phyloP scores from a whole-genome alignment of 495 filamentous ascomycete species.

The Diplogelasinospora grovesii region DNA sequence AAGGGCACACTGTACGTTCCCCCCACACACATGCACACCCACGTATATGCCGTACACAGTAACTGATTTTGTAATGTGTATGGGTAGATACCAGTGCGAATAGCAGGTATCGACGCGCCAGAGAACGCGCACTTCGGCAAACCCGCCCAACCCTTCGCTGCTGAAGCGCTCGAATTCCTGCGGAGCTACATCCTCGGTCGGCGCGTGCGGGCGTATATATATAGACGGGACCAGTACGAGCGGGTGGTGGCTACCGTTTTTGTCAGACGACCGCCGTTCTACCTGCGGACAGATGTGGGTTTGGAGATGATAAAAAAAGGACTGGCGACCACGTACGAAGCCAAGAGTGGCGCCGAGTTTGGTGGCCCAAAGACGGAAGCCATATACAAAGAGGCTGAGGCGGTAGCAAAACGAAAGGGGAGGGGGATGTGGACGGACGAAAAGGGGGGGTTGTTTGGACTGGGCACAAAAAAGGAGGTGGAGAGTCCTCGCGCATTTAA shows the following conservation, averaged over 20 bases:
- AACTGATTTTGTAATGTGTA: slow-evolving; percentile 4
- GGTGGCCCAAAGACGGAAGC: slow-evolving; percentile 52
- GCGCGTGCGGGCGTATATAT: slow-evolving; percentile 73
- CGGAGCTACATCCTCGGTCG: slow-evolving; percentile 60
- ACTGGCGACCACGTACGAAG: slow-evolving; percentile 86
- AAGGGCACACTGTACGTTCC: slow-evolving; percentile 64
- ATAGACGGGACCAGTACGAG: slow-evolving; percentile 84
- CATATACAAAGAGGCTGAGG: slow-evolving; percentile 66
- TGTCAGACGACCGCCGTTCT: slow-evolving; percentile 56
- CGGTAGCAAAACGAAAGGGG: slow-evolving; percentile 56
- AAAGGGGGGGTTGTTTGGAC: slow-evolving; percentile 13
- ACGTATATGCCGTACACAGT: not conserved
- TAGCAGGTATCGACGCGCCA: slow-evolving; percentile 90
- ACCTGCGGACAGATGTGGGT: slow-evolving; percentile 71
- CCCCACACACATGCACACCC: not conserved
- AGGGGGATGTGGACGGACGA: slow-evolving; percentile 67
- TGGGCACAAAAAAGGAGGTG: slow-evolving; percentile 44
- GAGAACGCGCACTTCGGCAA: slow-evolving; percentile 88
- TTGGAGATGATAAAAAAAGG: slow-evolving; percentile 81
- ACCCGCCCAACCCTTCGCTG: slow-evolving; percentile 74
- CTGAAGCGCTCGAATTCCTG: slow-evolving; percentile 76
- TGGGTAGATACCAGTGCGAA: slow-evolving; percentile 66
- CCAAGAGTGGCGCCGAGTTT: slow-evolving; percentile 81
- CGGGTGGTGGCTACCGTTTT: slow-evolving; percentile 81
- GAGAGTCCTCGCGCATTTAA: slow-evolving; percentile 89